Evolutionary conservation across 352 stramenopile species (phyloP).

Genomic region (Pythium phragmiticola): DNA sequence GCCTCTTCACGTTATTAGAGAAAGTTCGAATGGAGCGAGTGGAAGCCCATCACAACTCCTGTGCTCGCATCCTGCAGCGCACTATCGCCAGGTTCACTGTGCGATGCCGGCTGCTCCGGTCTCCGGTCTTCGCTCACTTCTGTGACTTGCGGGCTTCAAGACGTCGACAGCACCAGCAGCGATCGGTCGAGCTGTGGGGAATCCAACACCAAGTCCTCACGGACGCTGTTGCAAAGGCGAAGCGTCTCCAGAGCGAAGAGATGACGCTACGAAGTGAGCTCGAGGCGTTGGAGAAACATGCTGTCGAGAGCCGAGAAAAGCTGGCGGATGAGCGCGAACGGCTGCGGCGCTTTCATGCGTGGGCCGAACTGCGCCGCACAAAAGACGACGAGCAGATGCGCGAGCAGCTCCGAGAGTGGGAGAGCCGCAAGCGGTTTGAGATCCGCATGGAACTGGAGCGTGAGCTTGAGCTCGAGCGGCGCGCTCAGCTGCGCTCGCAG

Average conservation of each 20-base stretch:
- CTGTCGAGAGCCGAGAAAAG: slow-evolving; percentile 30
- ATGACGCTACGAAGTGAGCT: slow-evolving; percentile 28
- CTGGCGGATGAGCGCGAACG: slow-evolving; percentile 42
- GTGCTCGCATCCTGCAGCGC: slow-evolving; percentile 49
- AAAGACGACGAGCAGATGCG: slow-evolving; percentile 50
- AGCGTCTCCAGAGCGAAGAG: slow-evolving; percentile 35
- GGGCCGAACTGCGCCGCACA: slow-evolving; percentile 40
- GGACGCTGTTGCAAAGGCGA: slow-evolving; percentile 9
- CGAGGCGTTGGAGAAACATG: slow-evolving; percentile 28
- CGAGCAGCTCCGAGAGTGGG: slow-evolving; percentile 39
- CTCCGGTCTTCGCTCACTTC: slow-evolving; percentile 28
- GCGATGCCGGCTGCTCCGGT: slow-evolving; percentile 31
- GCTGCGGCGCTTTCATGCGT: slow-evolving; percentile 42
- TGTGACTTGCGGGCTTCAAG: not conserved
- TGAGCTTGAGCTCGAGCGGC: slow-evolving; percentile 49
- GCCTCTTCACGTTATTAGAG: slow-evolving; percentile 1
- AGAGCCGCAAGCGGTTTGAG: slow-evolving; percentile 41
- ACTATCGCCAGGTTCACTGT: slow-evolving; percentile 31
- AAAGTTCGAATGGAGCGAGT: slow-evolving; percentile 34
- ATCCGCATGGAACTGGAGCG: slow-evolving; percentile 68
- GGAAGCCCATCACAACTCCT: slow-evolving; percentile 30
- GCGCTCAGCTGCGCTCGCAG: slow-evolving; percentile 31
- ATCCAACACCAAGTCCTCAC: not conserved
- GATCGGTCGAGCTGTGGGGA: not conserved
- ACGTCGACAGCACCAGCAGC: not conserved